phyloP scores from a whole-genome alignment of 352 stramenopile species.

The Thalassiosira mediterranea region DNA sequence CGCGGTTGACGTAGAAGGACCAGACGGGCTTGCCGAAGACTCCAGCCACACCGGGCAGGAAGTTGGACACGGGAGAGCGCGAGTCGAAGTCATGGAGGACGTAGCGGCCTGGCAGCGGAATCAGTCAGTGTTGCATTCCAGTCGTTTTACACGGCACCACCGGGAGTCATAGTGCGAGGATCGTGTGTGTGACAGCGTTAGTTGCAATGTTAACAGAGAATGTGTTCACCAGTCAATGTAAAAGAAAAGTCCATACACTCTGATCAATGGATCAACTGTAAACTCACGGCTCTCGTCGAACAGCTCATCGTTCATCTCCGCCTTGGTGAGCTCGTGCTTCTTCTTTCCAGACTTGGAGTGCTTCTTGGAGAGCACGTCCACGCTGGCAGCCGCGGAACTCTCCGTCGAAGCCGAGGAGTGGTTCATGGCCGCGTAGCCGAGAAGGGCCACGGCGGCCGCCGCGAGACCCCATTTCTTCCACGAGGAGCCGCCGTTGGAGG shows the following conservation, averaged over 20 bases:
- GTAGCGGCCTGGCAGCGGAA: constrained; percentile 52
- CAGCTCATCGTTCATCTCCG: constrained; percentile 8
- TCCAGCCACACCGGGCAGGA: constrained; percentile 78
- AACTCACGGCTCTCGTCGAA: constrained; percentile 41
- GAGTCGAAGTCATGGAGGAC: constrained; percentile 82
- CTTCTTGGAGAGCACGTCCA: neutral
- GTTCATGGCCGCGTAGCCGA: constrained; percentile 1
- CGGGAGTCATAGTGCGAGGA: neutral
- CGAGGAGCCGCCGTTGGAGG: neutral
- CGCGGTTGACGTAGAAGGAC: constrained; percentile 82
- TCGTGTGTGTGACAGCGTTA: neutral
- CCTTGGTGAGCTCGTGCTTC: constrained; percentile 5
- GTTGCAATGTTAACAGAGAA: too few species aligned
- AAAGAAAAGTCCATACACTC: too few species aligned
- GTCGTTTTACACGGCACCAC: neutral
- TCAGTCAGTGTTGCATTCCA: neutral
- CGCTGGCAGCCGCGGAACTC: neutral
- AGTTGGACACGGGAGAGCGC: constrained; percentile 80
- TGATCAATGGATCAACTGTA: neutral
- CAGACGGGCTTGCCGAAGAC: constrained; percentile 81
- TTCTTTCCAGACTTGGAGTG: neutral
- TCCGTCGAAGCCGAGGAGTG: neutral
- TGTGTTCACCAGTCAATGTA: too few species aligned
- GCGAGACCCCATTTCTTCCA: constrained; percentile 27
- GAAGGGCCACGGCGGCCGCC: constrained; percentile 9